phyloP scores from a whole-genome alignment of 192 early-diverging fungal genomes.

The Coemansia sp. region DNA sequence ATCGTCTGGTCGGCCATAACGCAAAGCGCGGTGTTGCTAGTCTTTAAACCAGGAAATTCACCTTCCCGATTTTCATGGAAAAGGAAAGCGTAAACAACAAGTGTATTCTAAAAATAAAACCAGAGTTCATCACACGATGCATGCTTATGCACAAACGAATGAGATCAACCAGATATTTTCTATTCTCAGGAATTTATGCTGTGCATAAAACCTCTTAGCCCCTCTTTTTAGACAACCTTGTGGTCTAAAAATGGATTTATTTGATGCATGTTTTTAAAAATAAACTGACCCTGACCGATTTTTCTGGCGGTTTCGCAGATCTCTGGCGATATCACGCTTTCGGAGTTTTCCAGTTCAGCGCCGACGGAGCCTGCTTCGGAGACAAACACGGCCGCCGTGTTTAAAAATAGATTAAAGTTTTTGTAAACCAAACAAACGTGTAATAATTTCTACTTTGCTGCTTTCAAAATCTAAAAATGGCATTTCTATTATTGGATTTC shows the following conservation, averaged over 20 bases:
- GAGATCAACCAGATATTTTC: too few species aligned
- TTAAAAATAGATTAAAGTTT: constrained; percentile 18
- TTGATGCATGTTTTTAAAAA: neutral
- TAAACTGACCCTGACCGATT: neutral
- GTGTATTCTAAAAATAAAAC: constrained; percentile 6
- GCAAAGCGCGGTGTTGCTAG: neutral
- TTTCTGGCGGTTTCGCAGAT: neutral
- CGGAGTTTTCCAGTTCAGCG: neutral
- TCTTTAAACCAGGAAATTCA: neutral
- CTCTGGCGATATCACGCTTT: neutral
- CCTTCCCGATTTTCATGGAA: neutral
- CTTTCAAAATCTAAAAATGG: constrained; percentile 5
- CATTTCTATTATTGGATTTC: neutral
- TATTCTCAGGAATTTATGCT: too few species aligned
- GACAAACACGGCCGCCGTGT: neutral
- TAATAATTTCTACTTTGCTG: neutral
- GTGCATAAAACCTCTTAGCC: too few species aligned
- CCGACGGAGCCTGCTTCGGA: neutral
- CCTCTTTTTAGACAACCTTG: neutral
- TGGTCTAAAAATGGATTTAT: neutral
- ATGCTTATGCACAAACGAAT: neutral
- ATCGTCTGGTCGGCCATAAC: neutral
- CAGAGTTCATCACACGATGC: neutral
- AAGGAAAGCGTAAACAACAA: neutral
- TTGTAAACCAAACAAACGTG: neutral